phyloP scores from a whole-genome alignment of 352 stramenopile genomes.

The Phytophthora sp. region DNA sequence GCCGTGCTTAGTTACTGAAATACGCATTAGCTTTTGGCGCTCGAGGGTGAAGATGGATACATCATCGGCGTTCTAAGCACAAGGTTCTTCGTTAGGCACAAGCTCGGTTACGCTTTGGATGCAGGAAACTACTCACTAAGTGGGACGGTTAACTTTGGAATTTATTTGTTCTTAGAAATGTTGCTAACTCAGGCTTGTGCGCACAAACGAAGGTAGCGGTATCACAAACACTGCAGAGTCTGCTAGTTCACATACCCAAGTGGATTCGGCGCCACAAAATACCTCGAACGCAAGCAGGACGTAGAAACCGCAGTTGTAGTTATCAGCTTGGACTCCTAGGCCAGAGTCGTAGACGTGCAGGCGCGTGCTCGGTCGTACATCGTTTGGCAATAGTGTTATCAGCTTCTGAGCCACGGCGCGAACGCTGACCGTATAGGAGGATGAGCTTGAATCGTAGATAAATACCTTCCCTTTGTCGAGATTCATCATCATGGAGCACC shows the following conservation, averaged over 20 bases:
- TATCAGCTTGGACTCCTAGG: background rate
- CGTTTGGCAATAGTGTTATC: background rate
- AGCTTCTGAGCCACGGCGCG: background rate
- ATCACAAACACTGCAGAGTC: background rate
- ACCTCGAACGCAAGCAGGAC: background rate
- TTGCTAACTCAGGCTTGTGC: too few species aligned
- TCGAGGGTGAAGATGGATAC: too few species aligned
- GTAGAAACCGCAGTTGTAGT: background rate
- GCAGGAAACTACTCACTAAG: too few species aligned
- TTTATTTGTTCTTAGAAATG: too few species aligned
- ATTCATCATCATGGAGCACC: background rate
- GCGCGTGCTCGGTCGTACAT: background rate
- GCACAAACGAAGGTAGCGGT: background rate
- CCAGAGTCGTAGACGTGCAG: background rate
- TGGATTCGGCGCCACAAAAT: background rate
- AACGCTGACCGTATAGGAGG: background rate
- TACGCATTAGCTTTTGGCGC: too few species aligned
- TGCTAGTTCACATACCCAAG: background rate
- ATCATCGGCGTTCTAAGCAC: too few species aligned
- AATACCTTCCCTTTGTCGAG: background rate
- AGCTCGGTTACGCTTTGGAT: too few species aligned
- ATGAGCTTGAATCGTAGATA: background rate
- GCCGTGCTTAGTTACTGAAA: too few species aligned
- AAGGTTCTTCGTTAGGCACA: too few species aligned
- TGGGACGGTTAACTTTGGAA: too few species aligned